Evolutionary conservation across 2,329 filamentous ascomycete genomes (phyloP), one percentile per base, ranked within the genome.

Genomic region (Fusarium camptoceras): DNA sequence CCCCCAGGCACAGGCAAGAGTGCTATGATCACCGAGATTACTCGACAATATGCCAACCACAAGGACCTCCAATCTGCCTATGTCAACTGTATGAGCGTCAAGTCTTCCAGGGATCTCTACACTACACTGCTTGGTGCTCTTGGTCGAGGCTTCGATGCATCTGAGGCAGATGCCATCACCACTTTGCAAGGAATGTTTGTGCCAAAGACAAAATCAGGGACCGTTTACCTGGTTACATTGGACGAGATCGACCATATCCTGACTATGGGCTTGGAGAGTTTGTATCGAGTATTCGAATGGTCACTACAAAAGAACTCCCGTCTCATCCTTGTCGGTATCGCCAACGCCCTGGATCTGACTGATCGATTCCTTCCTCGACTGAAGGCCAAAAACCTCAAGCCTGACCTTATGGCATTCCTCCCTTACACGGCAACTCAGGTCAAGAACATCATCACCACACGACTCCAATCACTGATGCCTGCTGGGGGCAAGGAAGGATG

Each of bases 271-370:
- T 84, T 96, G 62, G 94, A 97, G 73, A 91, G 96, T 57, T 84
- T 99, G 16, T 98, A 98, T 81, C 92, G 90, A 66, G 85, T 99
- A n/a, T 98, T 99, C 73, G 94, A 98, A 78, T 98, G 95, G 94
- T 97, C 96, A 2, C 84, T 99, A 75, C 89, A 93, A 67, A 90
- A 90, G 68, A 88, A 88, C 3, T 98, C 96, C 0, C 89, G 88
- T 22, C 89, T 99, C 8, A 84, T 96, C 37, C 84, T 99, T 20
- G 88, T 99, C 51, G 96, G 96, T 49, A 97, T 99, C 76, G 96
- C 96, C 73, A 99, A 99, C 76, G 96, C 96, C 6, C 85, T 99
- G 56, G 96, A 99, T 78, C 84, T 99, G 59, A 99, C 96, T 0
- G 96, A 98, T 78, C 92, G 96, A 12, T 97, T 98, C 74, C 86